phyloP scores from a whole-genome alignment of 176 grass and related monocot species.

The Hordeum marinum region DNA sequence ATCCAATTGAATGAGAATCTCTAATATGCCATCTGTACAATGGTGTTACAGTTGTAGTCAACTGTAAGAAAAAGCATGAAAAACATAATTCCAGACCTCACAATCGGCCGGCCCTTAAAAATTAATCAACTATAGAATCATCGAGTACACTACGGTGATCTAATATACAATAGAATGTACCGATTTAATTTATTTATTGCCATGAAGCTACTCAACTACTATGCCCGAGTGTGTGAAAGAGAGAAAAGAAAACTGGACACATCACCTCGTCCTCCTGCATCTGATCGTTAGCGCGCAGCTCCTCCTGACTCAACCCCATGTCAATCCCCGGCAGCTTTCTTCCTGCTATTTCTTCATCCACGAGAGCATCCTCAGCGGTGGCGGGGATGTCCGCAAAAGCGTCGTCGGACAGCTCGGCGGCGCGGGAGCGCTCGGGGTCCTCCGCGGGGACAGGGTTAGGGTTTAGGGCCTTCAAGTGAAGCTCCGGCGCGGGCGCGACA shows the following conservation, averaged over 20 bases:
- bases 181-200: not conserved
- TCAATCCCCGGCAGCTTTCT: conserved; percentile 26
- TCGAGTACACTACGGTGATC: not conserved
- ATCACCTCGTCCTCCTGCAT: conserved; percentile 61
- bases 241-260: not conserved
- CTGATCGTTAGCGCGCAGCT: conserved; percentile 41
- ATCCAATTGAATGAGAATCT: not conserved
- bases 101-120: not conserved
- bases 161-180: not conserved
- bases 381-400: not conserved
- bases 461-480: conserved; percentile 1
- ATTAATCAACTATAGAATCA: not conserved
- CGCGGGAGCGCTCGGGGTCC: not conserved
- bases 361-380: not conserved
- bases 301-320: conserved; percentile 41
- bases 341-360: conserved; percentile 34
- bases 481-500: not conserved
- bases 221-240: not conserved
- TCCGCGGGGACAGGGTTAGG: not conserved
- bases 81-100: not conserved
- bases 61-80: not conserved
- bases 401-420: not conserved
- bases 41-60: not conserved
- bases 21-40: not conserved
- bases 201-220: not conserved